Evolutionary conservation across 108 stramenopile species (phyloP).

Genomic region (Skeletonema menzelii): DNA sequence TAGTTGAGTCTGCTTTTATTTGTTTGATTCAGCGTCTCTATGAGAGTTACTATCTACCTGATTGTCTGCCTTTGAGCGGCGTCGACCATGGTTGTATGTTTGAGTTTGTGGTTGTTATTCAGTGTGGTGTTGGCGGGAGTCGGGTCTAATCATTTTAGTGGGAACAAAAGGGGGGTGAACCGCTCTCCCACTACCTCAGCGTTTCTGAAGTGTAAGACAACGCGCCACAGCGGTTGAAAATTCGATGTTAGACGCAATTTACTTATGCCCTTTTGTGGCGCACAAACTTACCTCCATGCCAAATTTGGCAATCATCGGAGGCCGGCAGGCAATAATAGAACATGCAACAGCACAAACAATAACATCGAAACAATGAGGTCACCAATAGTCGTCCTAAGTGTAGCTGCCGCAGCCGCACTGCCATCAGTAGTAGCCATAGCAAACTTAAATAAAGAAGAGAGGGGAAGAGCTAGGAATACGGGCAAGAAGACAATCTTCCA

Average conservation of each 20-base stretch:
- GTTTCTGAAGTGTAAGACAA: too few relatives aligned
- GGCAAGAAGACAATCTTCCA: neutral
- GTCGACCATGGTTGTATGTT: neutral
- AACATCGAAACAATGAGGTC: neutral
- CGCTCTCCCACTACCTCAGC: too few relatives aligned
- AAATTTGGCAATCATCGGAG: neutral
- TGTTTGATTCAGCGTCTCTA: neutral
- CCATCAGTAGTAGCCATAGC: neutral
- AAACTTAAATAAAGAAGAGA: neutral
- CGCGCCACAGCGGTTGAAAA: too few relatives aligned
- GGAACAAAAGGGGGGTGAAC: too few relatives aligned
- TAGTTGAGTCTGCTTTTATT: neutral
- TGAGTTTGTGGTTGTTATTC: neutral
- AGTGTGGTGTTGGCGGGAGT: neutral
- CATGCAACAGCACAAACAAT: neutral
- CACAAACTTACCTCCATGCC: neutral
- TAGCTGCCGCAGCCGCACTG: neutral
- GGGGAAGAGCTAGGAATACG: too few relatives aligned
- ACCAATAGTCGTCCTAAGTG: neutral
- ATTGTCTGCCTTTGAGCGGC: neutral
- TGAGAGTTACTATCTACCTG: neutral
- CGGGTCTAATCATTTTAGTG: too few relatives aligned
- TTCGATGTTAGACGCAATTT: neutral
- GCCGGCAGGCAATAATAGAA: neutral
- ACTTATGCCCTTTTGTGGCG: neutral